Conservation (phyloP, 2,329 filamentous ascomycete species). For the Fusarium tricinctum region DNA sequence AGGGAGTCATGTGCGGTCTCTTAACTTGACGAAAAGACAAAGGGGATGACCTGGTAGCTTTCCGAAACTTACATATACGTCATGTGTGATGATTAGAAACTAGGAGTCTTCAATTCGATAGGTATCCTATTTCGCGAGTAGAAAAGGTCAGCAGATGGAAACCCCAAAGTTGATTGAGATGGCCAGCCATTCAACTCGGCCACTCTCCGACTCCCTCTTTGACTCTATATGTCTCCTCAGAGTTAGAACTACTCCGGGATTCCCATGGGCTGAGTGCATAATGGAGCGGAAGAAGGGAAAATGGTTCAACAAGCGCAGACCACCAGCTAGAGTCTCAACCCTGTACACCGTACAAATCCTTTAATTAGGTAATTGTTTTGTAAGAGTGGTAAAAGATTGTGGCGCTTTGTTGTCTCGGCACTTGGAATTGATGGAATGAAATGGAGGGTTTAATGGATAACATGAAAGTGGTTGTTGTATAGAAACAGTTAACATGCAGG, state of each 20-base stretch:
- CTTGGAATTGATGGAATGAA: neutral
- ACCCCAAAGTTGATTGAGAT: neutral
- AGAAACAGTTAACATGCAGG: neutral
- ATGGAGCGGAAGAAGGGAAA: neutral
- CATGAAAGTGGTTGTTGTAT: neutral
- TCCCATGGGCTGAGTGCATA: too few species aligned
- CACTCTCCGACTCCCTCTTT: too few species aligned
- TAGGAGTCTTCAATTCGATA: too few species aligned
- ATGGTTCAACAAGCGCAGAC: too few species aligned
- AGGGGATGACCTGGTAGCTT: too few species aligned
- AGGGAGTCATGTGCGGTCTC: neutral
- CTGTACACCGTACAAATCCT: slow-evolving; percentile 10
- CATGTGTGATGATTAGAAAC: too few species aligned
- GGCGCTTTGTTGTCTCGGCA: neutral
- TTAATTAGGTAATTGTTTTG: neutral
- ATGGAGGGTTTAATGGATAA: neutral
- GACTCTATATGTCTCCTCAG: too few species aligned
- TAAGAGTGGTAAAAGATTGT: slow-evolving; percentile 6
- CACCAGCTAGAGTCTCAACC: neutral
- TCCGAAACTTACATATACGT: too few species aligned
- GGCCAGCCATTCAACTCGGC: too few species aligned
- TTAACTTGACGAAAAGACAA: too few species aligned
- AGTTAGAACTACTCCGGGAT: too few species aligned
- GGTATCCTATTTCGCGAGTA: too few species aligned
- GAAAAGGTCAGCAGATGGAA: neutral